Conservation (phyloP, 1,284 basidiomycete species). For the Cerioporus squamosus region DNA sequence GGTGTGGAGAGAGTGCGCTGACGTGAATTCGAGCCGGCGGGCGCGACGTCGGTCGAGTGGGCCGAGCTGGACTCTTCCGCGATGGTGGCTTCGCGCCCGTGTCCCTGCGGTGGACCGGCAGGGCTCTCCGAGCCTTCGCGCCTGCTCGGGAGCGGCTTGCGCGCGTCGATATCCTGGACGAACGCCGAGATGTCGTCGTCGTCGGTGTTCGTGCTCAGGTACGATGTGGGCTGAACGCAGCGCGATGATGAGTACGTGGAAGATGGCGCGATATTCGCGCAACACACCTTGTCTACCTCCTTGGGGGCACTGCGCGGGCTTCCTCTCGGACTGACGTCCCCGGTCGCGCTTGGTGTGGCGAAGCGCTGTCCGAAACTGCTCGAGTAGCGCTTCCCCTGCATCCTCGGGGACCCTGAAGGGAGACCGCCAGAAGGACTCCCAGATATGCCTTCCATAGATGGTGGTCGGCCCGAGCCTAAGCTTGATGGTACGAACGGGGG, state of each 20-base stretch:
- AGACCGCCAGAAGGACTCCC: conserved; percentile 18
- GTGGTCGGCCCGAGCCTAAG: conserved; percentile 45
- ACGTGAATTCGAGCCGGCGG: conserved; percentile 6
- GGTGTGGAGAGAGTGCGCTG: conserved; percentile 25
- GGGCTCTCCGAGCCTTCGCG: conserved; percentile 25
- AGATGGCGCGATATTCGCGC: neutral
- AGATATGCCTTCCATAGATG: conserved; percentile 34
- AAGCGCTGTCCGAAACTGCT: conserved; percentile 77
- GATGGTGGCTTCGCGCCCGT: conserved; percentile 18
- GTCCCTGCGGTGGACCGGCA: conserved; percentile 1
- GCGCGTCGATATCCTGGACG: conserved; percentile 72
- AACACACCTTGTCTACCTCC: conserved; percentile 40
- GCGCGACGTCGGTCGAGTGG: conserved; percentile 5
- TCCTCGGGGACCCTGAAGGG: conserved; percentile 29
- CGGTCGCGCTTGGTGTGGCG: conserved; percentile 42
- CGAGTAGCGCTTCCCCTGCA: conserved; percentile 46
- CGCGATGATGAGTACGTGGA: neutral
- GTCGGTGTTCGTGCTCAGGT: conserved; percentile 55
- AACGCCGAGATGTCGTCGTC: conserved; percentile 79
- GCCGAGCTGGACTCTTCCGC: conserved; percentile 16
- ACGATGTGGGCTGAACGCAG: conserved; percentile 42
- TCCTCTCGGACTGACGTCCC: conserved; percentile 46
- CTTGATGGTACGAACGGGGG: conserved; percentile 53
- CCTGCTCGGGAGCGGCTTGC: conserved; percentile 59
- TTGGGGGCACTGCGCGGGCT: conserved; percentile 44